These are phyloP conservation scores for Melaleuca alternifolia DNA, from an alignment of 345 rosid species.

Conservation along the genomic window DNA sequence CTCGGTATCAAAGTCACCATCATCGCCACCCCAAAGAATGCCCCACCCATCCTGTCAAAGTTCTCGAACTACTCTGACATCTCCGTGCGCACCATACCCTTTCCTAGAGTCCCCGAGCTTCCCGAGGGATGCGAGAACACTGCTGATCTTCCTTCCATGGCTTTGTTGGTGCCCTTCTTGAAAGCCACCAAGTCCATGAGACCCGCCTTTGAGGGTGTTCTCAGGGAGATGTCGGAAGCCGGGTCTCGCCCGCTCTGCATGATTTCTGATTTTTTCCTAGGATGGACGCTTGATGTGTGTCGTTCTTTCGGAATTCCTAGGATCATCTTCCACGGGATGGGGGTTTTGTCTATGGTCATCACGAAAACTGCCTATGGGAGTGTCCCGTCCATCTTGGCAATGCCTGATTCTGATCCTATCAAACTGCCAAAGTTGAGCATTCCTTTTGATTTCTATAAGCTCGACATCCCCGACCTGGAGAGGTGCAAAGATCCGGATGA, in stretches of 20 bases:
- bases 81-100: not conserved
- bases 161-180: conserved; percentile 2
- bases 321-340: conserved; percentile 8
- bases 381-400: not conserved
- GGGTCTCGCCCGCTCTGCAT: not conserved
- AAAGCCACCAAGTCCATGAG: conserved; percentile 5
- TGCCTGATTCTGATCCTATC: not conserved
- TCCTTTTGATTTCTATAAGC: conserved; percentile 4
- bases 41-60: not conserved
- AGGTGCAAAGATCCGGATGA: not conserved
- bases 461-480: not conserved
- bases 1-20: conserved; percentile 10
- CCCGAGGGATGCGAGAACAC: conserved; percentile 10
- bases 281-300: conserved; percentile 7
- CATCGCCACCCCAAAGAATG: conserved; percentile 16
- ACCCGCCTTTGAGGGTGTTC: conserved; percentile 9
- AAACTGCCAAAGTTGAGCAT: not conserved
- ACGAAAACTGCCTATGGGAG: not conserved
- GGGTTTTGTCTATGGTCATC: conserved; percentile 10
- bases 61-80: not conserved
- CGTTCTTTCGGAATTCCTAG: conserved; percentile 6
- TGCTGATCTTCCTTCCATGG: conserved; percentile 6
- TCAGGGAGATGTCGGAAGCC: not conserved
- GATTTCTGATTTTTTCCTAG: conserved; percentile 6
- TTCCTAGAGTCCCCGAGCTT: not conserved